Evolutionary conservation across 1,139 yeast species (phyloP).

Genomic region (Yamadazyma dushanensis): DNA sequence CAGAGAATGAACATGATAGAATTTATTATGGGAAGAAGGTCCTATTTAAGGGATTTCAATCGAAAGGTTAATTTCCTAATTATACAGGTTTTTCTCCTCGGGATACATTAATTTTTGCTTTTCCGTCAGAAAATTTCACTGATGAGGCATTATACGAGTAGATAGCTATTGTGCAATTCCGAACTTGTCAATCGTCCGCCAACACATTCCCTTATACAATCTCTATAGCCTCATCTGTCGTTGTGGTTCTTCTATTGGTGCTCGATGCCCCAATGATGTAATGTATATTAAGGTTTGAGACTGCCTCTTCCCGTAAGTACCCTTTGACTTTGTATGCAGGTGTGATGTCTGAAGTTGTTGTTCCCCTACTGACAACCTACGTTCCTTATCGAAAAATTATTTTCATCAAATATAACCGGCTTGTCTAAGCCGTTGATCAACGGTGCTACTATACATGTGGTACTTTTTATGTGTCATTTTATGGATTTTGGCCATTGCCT

Average conservation of each 20-base stretch:
- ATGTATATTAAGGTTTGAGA: constrained; percentile 2
- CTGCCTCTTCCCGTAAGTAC: neutral
- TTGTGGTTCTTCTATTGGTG: too few species aligned
- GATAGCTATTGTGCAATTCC: too few species aligned
- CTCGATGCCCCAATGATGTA: constrained; percentile 5
- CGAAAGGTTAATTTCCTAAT: constrained; percentile 1
- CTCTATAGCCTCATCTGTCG: too few species aligned
- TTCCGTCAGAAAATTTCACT: too few species aligned
- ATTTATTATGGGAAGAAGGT: too few species aligned
- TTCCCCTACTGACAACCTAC: too few species aligned
- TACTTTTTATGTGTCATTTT: constrained; percentile 3
- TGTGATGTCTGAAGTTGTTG: neutral
- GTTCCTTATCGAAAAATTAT: constrained; percentile 1
- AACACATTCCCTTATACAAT: too few species aligned
- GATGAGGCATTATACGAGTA: neutral
- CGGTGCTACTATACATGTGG: constrained; percentile 6
- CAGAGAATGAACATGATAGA: neutral
- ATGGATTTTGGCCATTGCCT: constrained; percentile 7
- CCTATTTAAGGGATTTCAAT: constrained; percentile 1
- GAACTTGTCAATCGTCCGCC: too few species aligned
- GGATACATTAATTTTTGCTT: too few species aligned
- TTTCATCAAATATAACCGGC: neutral
- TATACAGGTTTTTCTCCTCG: constrained; percentile 1
- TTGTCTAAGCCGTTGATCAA: constrained; percentile 6
- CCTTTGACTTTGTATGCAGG: neutral